Conservation (phyloP, 768 basidiomycete species). For the Leccinum fibrillosum region DNA sequence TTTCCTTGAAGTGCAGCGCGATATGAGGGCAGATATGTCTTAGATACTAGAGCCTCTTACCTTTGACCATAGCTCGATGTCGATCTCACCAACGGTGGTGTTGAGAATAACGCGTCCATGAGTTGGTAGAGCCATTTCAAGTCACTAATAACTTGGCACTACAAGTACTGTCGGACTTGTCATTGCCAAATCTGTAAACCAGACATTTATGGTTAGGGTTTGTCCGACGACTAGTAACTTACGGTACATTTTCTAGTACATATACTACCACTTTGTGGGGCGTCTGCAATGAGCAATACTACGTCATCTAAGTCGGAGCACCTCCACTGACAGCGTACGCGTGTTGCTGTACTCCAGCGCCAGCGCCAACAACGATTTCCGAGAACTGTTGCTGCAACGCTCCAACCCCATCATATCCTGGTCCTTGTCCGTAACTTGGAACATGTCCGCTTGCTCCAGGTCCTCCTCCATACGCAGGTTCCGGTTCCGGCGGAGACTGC, state of each 20-base stretch:
- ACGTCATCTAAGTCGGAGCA: conserved; percentile 13
- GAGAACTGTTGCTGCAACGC: conserved; percentile 30
- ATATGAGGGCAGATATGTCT: not conserved
- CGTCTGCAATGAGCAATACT: not conserved
- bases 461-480: conserved; percentile 17
- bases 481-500: conserved; percentile 16
- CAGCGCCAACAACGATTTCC: conserved; percentile 27
- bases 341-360: conserved; percentile 20
- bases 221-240: not conserved
- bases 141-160: not conserved
- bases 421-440: conserved; percentile 14
- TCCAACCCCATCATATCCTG: conserved; percentile 25
- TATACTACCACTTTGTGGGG: not conserved
- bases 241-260: not conserved
- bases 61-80: conserved; percentile 93
- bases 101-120: conserved; percentile 83
- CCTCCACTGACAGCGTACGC: conserved; percentile 20
- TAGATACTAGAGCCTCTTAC: conserved; percentile 33
- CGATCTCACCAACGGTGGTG: conserved; percentile 84
- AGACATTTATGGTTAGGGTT: conserved; percentile 22
- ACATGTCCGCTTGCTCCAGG: conserved; percentile 20
- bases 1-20: conserved; percentile 53
- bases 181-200: not conserved
- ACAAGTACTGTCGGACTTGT: too few species aligned
- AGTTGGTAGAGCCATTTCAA: conserved; percentile 76